A percentile compares a stretch with the other conserved stretches of the same genome.
Conservation (phyloP, 805 yeast genomes). For the Lipomyces oligophaga region DNA sequence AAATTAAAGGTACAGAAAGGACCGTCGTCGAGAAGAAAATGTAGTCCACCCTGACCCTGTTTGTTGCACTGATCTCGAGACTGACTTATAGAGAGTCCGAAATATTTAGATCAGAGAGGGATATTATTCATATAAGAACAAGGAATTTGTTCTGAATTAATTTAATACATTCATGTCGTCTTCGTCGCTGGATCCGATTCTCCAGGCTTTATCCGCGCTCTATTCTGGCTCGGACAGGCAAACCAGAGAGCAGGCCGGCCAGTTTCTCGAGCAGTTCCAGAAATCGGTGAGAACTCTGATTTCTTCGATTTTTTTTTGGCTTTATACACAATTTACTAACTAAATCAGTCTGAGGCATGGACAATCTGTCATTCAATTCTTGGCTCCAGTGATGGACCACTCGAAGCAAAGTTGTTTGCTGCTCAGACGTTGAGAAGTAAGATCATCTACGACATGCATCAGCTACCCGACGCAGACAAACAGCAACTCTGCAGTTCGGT, state of each 20-base stretch:
- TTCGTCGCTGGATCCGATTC: constrained; percentile 21
- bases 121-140: no score
- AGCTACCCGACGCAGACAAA: constrained; percentile 60
- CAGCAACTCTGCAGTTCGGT: constrained; percentile 64
- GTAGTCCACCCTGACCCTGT: no score
- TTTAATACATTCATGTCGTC: no score
- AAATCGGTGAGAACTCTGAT: constrained; percentile 43
- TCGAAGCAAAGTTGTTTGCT: constrained; percentile 72
- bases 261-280: constrained; percentile 74
- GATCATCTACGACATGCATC: constrained; percentile 77
- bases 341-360: constrained; percentile 59
- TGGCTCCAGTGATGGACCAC: constrained; percentile 32
- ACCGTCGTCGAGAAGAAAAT: no score
- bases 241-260: constrained; percentile 46
- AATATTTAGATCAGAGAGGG: no score
- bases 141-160: no score
- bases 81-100: no score
- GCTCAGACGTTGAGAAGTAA: constrained; percentile 88
- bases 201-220: constrained; percentile 46
- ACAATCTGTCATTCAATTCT: constrained; percentile 49
- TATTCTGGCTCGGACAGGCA: constrained; percentile 44
- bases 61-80: no score
- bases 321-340: neutral
- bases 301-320: neutral
- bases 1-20: no score